Base-by-base conservation (phyloP, 192 early-diverging fungal species). In the Allomyces arbusculus region DNA sequence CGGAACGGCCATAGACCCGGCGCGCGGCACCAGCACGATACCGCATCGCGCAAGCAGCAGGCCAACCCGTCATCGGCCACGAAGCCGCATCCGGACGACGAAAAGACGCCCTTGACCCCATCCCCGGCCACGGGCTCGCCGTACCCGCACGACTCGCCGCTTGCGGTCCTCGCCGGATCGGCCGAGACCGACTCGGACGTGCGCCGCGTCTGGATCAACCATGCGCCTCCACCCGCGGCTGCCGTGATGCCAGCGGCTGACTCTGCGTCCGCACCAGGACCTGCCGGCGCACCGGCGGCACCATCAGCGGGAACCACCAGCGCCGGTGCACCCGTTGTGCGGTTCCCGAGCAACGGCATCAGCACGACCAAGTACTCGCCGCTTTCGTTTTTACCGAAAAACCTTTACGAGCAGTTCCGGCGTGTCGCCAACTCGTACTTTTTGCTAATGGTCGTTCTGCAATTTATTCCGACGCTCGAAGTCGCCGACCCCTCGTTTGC, bases 401-500 rank as follows among this genome's bases (percentile, higher is more conserved):
- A 96, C 69, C 71, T 99, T 64, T 89, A 90, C 73, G 94, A 97
- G 82, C 94, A 99, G 79, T 99, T 99, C 75, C 87, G 91, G 10
- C 83, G 86, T 44, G 80, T 95, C 9, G 96, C 95, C 62, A 99
- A 99, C 73, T 81, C 95, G 40, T 99, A 94, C 73, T 99, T 99
- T 72, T 73, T 94, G 62, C 78, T 79, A 26, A 79, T 96, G 40
- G 90, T 93, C 7, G 79, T 95, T 45, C 77, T 96, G 62, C 92
- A 95, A 75, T 78, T 84, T 23, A 87, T 91, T 61, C 80, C 84
- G 0, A 77, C 80, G 16, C 87, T 89, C 65, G 67, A 74, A 12
- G 76, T 78, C 9, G 87, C 85, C 26, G 74, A 76, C 40, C 90
- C 93, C 0, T 73, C 80, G 33, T 77, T 95, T 33, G 82, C 91